Evolutionary conservation across 2,329 filamentous ascomycete species (phyloP).

Genomic region (Raffaelea ambrosiae): DNA sequence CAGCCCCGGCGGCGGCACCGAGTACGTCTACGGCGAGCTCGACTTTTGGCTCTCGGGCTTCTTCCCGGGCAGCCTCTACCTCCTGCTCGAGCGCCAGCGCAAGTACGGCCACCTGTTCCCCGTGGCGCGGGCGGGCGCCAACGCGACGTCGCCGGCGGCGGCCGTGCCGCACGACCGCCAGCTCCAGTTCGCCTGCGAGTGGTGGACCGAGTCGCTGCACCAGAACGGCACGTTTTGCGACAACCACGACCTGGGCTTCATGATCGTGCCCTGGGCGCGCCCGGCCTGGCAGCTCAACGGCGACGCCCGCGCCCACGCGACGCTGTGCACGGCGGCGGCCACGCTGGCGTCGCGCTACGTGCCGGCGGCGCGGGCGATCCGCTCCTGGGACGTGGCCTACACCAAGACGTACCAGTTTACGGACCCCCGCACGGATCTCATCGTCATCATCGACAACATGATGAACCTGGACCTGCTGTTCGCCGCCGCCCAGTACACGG

Average conservation of each 20-base stretch:
- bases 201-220: conserved; percentile 31
- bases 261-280: conserved; percentile 29
- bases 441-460: conserved; percentile 34
- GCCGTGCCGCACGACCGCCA: conserved; percentile 7
- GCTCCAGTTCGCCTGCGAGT: conserved; percentile 26
- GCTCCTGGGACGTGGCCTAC: conserved; percentile 34
- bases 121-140: too few species aligned
- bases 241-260: conserved; percentile 36
- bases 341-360: conserved; percentile 28
- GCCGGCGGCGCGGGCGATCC: conserved; percentile 23
- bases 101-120: conserved; percentile 15
- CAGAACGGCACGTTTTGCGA: conserved; percentile 22
- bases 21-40: not conserved
- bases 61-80: conserved; percentile 35
- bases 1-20: not conserved
- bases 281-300: conserved; percentile 28
- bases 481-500: conserved; percentile 26
- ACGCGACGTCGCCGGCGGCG: not conserved
- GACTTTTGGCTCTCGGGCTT: conserved; percentile 39
- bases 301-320: conserved; percentile 25
- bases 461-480: conserved; percentile 35
- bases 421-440: conserved; percentile 25
- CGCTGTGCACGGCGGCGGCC: conserved; percentile 23
- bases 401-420: conserved; percentile 28
- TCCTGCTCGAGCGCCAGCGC: conserved; percentile 26